Evolutionary conservation across 306 rosid species (phyloP), one percentile per base, ranked within the genome.

Genomic region (Canavalia gladiata): DNA sequence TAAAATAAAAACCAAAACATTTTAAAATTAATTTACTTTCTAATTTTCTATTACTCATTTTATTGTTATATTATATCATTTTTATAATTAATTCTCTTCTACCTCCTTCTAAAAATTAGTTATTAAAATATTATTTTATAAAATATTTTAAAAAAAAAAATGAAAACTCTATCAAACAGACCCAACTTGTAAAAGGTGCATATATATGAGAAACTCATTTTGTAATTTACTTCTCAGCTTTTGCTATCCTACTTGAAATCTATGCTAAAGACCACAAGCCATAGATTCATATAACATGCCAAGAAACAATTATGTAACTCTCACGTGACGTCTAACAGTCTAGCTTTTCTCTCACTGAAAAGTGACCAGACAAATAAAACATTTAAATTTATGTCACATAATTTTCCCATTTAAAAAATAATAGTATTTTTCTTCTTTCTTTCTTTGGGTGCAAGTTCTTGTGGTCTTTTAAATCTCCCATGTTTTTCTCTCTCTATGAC

Each of bases 251-350:
- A 46, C 13, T 29, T 29, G 41, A 37, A 37, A 2, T 34, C 47
- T 68, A 57, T 13, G 56, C n/a, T 58, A 50, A 82, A 41, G 42
- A 9, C 77, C 47, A 47, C 6, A 7, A 59, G 51, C n/a, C 31
- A 68, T 55, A 4, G 12, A 58, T 70, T 33, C n/a, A 59, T 34
- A 82, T 31, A 82, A 71, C 45, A 70, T 34, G 79, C 58, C 79
- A 77, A 71, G 52, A 75, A 4, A 2, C 56, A 54, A 83, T 83
- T 62, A 52, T 52, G 42, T 45, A 18, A 39, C 74, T 43, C 45
- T 43, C 86, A 83, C 78, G 82, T 76, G 82, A 77, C 43, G 3
- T 28, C 69, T 33, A 69, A 33, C 52, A 68, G 58, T 59, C 42
- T 57, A 68, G 34, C 2, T 56, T 55, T 43, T 55, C 68, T 54